Evolutionary conservation across 371 early-diverging fungal genomes (phyloP), one percentile per base, ranked within the genome.

Genomic region (Sporodiniella umbellata): DNA sequence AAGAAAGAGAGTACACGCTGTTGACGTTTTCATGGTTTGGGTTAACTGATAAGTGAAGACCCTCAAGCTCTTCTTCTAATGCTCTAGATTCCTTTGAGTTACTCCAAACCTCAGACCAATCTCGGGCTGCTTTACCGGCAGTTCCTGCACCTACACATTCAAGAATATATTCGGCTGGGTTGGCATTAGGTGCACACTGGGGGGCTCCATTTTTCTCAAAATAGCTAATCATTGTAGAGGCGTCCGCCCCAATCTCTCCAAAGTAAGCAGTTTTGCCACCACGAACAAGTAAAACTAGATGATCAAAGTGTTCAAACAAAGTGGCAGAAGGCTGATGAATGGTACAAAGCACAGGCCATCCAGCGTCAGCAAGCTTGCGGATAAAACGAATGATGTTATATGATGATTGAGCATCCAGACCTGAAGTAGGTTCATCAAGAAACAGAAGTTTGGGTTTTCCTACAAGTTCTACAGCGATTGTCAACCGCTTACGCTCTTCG

Each of bases 351-450:
- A 85, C 72, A 10, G 84, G 79, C 66, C 80, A 80, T 18, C 87
- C 85, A 24, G 78, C 76, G 43, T 76, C 79, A 19, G 89, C 81
- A 48, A 91, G 72, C 40, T 85, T 83, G 61, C 82, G 82, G 51
- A 90, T 78, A 57, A 88, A 75, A 28, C 81, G 71, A 40, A 90
- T 68, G 57, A 93, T 85, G 66, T 87, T 86, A 66, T 81, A 81
- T 3, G 90, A 83, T 17, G 42, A 75, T 61, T 83, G 79, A 14
- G 80, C 78, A 62, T 88, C 78, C 11, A 91, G 70, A 48, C 92
- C 92, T 43, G 89, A 88, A 5, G 92, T 91, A 37, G 92, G 93
- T 57, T 94, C 93, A 62, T 94, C 93, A 52, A 92, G 69, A 79
- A 90, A 89, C 17, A 92, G 72, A 39, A 92, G 72, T 55, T 78